These are phyloP conservation scores for Curvularia hawaiiensis DNA, from an alignment of 2,329 filamentous ascomycete species.

Conservation along the genomic window DNA sequence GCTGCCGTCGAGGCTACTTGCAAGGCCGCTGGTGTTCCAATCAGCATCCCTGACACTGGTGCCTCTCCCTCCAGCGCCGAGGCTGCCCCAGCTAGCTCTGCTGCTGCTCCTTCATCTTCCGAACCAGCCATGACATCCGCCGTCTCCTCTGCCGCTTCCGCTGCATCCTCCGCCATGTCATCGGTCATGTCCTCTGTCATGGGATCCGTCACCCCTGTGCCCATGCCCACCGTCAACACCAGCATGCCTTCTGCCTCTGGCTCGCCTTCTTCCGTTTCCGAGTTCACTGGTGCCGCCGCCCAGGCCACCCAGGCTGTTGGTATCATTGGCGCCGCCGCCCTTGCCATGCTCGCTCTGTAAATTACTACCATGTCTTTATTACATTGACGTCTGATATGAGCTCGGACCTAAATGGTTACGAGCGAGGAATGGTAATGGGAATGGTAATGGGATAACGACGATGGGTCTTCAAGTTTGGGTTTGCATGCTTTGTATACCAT, in stretches of 20 bases:
- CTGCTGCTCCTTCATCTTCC: slow-evolving; percentile 20
- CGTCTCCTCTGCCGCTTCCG: slow-evolving; percentile 12
- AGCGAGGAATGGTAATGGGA: neutral
- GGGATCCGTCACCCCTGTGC: slow-evolving; percentile 13
- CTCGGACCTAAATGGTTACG: neutral
- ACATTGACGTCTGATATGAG: neutral
- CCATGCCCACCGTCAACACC: slow-evolving; percentile 11
- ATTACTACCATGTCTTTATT: slow-evolving; percentile 8
- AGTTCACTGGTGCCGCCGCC: slow-evolving; percentile 45
- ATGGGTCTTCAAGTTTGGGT: neutral
- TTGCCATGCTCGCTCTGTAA: slow-evolving; percentile 46
- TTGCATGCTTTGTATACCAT: neutral
- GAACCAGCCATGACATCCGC: slow-evolving; percentile 17
- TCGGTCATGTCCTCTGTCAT: slow-evolving; percentile 4
- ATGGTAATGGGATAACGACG: neutral
- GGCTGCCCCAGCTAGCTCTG: slow-evolving; percentile 5
- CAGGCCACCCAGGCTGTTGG: slow-evolving; percentile 42
- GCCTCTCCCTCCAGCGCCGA: slow-evolving; percentile 13
- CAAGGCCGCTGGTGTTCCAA: slow-evolving; percentile 36
- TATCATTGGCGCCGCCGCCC: slow-evolving; percentile 41
- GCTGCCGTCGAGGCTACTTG: slow-evolving; percentile 41
- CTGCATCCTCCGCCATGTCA: neutral
- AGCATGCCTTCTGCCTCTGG: neutral
- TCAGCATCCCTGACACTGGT: slow-evolving; percentile 31
- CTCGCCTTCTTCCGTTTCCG: slow-evolving; percentile 15